These are phyloP conservation scores for Malus hybrid DNA, from an alignment of 331 rosid species.

Conservation along the genomic window DNA sequence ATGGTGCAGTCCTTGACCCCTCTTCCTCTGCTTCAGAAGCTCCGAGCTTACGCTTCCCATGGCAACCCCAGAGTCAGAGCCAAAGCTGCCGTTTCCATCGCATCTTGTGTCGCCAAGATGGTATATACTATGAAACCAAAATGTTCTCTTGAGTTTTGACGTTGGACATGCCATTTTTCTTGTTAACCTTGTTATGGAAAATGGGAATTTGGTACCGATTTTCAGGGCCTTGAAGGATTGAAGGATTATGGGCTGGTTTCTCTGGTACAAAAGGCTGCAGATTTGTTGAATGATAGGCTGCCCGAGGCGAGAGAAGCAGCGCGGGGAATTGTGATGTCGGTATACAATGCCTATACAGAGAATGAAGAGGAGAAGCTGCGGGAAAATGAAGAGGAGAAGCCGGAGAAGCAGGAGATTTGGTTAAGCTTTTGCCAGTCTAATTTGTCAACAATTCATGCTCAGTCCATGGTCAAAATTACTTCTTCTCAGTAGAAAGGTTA, in stretches of 20 bases:
- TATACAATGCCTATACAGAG: constrained; percentile 40
- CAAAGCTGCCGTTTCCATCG: constrained; percentile 61
- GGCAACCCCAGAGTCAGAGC: constrained; percentile 73
- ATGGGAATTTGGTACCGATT: neutral
- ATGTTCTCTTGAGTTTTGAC: neutral
- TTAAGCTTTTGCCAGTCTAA: constrained; percentile 71
- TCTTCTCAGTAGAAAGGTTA: constrained; percentile 7
- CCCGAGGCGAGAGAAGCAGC: constrained; percentile 98
- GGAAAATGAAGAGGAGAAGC: constrained; percentile 33
- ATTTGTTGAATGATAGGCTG: constrained; percentile 72
- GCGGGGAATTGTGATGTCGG: constrained; percentile 48
- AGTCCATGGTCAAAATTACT: constrained; percentile 58
- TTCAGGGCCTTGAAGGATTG: constrained; percentile 67
- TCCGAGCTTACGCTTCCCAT: constrained; percentile 51
- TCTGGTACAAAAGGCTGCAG: constrained; percentile 63
- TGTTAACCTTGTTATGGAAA: neutral
- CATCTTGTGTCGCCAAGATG: constrained; percentile 77
- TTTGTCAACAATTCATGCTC: constrained; percentile 55
- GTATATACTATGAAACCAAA: constrained; percentile 20
- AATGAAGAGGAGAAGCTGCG: constrained; percentile 30
- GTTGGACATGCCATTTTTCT: neutral
- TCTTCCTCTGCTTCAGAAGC: constrained; percentile 60
- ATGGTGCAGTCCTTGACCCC: constrained; percentile 67
- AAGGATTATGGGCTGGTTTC: constrained; percentile 53
- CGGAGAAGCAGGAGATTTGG: constrained; percentile 64